Evolutionary conservation across 2,329 filamentous ascomycete genomes (phyloP).

Genomic region (Diaporthe citri): DNA sequence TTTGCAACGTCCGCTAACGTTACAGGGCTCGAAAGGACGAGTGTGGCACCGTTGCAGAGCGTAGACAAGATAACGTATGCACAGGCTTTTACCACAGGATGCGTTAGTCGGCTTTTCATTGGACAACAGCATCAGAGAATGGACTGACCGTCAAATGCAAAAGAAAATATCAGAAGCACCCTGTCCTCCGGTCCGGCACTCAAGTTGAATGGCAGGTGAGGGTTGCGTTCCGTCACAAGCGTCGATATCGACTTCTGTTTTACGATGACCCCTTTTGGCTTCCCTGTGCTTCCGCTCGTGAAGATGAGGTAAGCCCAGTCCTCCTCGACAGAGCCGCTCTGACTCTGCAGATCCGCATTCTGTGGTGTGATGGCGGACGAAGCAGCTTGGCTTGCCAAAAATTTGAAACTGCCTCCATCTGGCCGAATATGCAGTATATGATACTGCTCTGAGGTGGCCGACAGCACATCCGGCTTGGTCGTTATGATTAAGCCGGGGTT

Average conservation of each 20-base stretch:
- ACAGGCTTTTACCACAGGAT: neutral
- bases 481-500: neutral
- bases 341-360: too few relatives aligned
- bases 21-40: neutral
- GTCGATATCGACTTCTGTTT: slow-evolving; percentile 12
- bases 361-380: neutral
- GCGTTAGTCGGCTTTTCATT: too few relatives aligned
- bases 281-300: slow-evolving; percentile 1
- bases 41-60: slow-evolving; percentile 1
- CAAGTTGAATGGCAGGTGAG: slow-evolving; percentile 7
- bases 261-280: neutral
- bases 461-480: neutral
- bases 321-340: neutral
- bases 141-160: neutral
- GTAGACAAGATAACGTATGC: slow-evolving; percentile 9
- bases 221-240: neutral
- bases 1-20: neutral
- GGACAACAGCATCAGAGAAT: rapidly evolving
- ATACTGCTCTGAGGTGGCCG: too few relatives aligned
- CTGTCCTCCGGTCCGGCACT: neutral
- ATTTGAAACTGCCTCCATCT: neutral
- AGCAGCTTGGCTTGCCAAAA: neutral
- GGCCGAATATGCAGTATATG: neutral
- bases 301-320: slow-evolving; percentile 13
- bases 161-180: neutral